Conservation (phyloP, 2,329 filamentous ascomycete genomes). For the Aureobasidium uvarum region DNA sequence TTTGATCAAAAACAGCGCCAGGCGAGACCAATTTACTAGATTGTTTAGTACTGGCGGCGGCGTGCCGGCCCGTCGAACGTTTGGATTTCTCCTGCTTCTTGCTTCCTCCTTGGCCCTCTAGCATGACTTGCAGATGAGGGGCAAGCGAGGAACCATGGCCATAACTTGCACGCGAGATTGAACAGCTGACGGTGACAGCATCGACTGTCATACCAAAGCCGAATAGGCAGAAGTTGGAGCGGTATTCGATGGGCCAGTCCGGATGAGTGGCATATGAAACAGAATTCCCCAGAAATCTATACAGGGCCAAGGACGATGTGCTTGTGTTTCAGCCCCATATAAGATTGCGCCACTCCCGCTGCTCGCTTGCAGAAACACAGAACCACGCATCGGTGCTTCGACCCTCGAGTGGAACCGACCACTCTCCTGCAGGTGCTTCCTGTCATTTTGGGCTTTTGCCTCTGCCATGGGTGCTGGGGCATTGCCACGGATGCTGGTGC, state of each 20-base stretch:
- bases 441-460: slow-evolving; percentile 16
- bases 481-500: not conserved
- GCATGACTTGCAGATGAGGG: not conserved
- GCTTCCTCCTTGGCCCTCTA: not conserved
- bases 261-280: not conserved
- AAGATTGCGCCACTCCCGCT: slow-evolving; percentile 21
- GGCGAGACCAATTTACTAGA: slow-evolving; percentile 10
- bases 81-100: slow-evolving; percentile 19
- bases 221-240: not conserved
- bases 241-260: not conserved
- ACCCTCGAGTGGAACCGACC: slow-evolving; percentile 1
- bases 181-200: slow-evolving; percentile 5
- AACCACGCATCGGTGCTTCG: slow-evolving; percentile 3
- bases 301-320: slow-evolving; percentile 6
- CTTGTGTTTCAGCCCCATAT: slow-evolving; percentile 20
- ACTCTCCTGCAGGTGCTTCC: slow-evolving; percentile 1
- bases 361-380: slow-evolving; percentile 21
- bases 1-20: not conserved
- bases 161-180: slow-evolving; percentile 12
- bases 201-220: not conserved
- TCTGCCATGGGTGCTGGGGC: not conserved
- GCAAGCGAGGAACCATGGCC: not conserved
- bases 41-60: slow-evolving; percentile 1
- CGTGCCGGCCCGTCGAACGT: slow-evolving; percentile 18
- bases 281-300: not conserved